Percentiles rank a stretch among this genome's conserved stretches.
Evolutionary conservation across 495 filamentous ascomycete genomes (phyloP).

Genomic region (Penicillium steckii): DNA sequence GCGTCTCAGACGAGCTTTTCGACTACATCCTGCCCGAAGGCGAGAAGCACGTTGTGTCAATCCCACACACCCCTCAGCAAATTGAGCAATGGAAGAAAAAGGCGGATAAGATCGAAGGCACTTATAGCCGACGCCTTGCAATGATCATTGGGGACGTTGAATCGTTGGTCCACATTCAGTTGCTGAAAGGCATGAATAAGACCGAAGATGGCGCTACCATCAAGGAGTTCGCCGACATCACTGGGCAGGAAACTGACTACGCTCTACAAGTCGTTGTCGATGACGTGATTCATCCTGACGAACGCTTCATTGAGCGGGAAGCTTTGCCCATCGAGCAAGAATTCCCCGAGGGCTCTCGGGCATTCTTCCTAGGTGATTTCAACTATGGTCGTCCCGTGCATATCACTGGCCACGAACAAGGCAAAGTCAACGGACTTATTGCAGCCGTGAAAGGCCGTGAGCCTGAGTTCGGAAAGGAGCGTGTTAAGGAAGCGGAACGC

Average conservation of each 20-base stretch:
- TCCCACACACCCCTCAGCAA: conserved; percentile 73
- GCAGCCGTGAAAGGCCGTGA: conserved; percentile 66
- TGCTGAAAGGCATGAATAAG: conserved; percentile 86
- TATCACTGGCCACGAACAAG: conserved; percentile 69
- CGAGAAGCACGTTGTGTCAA: conserved; percentile 57
- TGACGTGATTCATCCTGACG: conserved; percentile 86
- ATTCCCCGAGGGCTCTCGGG: conserved; percentile 75
- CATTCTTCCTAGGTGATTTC: conserved; percentile 96
- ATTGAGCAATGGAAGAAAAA: conserved; percentile 84
- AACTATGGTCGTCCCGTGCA: conserved; percentile 88
- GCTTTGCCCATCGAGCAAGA: conserved; percentile 88
- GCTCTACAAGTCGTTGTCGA: conserved; percentile 89
- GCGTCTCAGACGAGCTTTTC: conserved; percentile 92
- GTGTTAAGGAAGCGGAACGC: conserved; percentile 65
- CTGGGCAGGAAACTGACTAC: conserved; percentile 87
- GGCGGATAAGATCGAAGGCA: conserved; percentile 74
- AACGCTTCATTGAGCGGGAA: conserved; percentile 84
- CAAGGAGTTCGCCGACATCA: conserved; percentile 90
- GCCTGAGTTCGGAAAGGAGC: conserved; percentile 73
- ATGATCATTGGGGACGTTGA: conserved; percentile 86
- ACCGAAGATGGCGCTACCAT: conserved; percentile 87
- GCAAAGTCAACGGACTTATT: conserved; percentile 75
- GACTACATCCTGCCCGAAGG: conserved; percentile 72
- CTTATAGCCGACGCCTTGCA: conserved; percentile 86
- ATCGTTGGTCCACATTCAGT: conserved; percentile 84